phyloP scores from a whole-genome alignment of 495 filamentous ascomycete genomes.

The Podospora fimiseda region DNA sequence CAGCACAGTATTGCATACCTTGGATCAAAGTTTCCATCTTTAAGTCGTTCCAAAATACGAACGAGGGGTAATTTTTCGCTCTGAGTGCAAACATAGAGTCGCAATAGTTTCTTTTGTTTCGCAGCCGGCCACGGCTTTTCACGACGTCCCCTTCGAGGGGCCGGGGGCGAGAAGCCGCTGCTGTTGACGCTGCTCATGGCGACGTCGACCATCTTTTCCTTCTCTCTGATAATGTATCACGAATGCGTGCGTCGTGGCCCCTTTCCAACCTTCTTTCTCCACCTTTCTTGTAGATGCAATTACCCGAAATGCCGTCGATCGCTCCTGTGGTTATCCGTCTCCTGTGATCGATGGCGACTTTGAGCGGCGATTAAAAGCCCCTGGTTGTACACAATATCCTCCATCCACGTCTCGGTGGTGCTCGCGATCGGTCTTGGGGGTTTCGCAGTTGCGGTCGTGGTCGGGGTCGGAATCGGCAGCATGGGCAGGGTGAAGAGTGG shows the following conservation, averaged over 20 bases:
- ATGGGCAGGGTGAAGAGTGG: neutral
- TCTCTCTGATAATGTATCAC: neutral
- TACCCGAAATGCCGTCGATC: neutral
- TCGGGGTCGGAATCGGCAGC: neutral
- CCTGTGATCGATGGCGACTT: neutral
- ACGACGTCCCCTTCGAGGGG: conserved; percentile 25
- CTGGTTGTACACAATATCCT: neutral
- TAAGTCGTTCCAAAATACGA: conserved; percentile 28
- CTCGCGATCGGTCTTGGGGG: neutral
- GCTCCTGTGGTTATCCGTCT: neutral
- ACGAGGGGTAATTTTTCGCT: conserved; percentile 29
- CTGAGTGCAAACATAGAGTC: conserved; percentile 31
- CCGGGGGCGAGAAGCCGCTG: conserved; percentile 18
- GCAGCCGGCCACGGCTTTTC: conserved; percentile 30
- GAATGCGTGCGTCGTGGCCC: neutral
- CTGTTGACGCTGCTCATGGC: conserved; percentile 4
- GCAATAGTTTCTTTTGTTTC: conserved; percentile 29
- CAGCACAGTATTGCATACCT: conserved; percentile 18
- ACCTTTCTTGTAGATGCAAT: neutral
- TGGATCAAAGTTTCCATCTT: conserved; percentile 28
- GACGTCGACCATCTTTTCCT: neutral
- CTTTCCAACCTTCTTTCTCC: neutral
- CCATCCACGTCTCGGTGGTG: neutral
- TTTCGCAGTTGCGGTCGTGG: neutral
- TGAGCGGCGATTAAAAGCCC: neutral